Evolutionary conservation across 2,329 filamentous ascomycete species (phyloP).

Genomic region (Apiospora pterosperma): DNA sequence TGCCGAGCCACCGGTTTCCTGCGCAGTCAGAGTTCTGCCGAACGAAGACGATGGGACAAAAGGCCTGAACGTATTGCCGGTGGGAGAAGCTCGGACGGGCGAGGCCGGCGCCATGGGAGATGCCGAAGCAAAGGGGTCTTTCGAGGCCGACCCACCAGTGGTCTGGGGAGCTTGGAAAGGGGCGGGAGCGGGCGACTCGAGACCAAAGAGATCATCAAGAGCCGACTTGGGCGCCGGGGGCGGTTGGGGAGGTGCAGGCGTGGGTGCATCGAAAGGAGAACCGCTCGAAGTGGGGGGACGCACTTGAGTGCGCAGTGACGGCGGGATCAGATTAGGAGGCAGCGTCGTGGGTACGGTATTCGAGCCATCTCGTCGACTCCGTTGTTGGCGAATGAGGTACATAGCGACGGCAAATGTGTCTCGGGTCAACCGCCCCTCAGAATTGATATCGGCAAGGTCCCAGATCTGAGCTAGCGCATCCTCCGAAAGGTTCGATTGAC

Average conservation of each 20-base stretch:
- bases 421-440: slow-evolving; percentile 76
- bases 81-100: slow-evolving; percentile 45
- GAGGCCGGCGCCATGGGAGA: slow-evolving; percentile 49
- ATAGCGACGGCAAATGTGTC: slow-evolving; percentile 98
- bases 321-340: slow-evolving; percentile 79
- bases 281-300: slow-evolving; percentile 44
- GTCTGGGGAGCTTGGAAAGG: slow-evolving; percentile 61
- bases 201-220: slow-evolving; percentile 87
- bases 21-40: slow-evolving; percentile 70
- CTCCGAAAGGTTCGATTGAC: slow-evolving; percentile 84
- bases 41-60: slow-evolving; percentile 93
- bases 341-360: slow-evolving; percentile 69
- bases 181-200: slow-evolving; percentile 62
- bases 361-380: slow-evolving; percentile 63
- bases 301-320: slow-evolving; percentile 69
- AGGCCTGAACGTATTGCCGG: slow-evolving; percentile 69
- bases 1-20: slow-evolving; percentile 65
- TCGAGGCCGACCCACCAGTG: slow-evolving; percentile 68
- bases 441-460: slow-evolving; percentile 94
- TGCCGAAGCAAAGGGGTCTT: slow-evolving; percentile 60
- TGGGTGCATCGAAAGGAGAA: slow-evolving; percentile 49
- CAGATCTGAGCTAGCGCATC: slow-evolving; percentile 91
- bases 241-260: slow-evolving; percentile 26
- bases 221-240: slow-evolving; percentile 66
- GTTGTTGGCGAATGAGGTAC: slow-evolving; percentile 91